Conservation (phyloP, 176 grass and related monocot species). For the Pharus latifolius region DNA sequence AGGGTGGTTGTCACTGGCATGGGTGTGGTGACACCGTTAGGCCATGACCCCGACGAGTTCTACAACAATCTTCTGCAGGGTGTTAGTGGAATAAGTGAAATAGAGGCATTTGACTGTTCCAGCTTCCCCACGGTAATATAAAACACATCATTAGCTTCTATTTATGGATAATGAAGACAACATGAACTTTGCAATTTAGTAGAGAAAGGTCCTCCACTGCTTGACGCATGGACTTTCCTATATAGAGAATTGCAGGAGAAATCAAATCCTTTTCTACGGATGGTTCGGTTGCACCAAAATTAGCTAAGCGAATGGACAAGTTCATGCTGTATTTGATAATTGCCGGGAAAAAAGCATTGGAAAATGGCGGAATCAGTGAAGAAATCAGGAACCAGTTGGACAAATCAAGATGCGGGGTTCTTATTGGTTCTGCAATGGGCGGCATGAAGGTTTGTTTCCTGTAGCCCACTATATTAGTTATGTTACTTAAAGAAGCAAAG, state of each 20-base stretch:
- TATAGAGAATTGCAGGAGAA: constrained; percentile 91
- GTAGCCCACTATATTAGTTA: background rate
- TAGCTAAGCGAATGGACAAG: constrained; percentile 92
- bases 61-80: constrained; percentile 92
- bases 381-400: constrained; percentile 75
- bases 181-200: constrained; percentile 7
- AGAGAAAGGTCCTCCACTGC: background rate
- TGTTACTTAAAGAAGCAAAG: background rate
- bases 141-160: background rate
- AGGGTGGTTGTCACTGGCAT: constrained; percentile 96
- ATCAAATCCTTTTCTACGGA: constrained; percentile 91
- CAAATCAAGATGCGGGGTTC: constrained; percentile 84
- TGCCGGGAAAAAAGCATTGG: constrained; percentile 91
- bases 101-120: constrained; percentile 87
- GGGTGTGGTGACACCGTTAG: constrained; percentile 89
- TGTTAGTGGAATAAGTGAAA: constrained; percentile 82
- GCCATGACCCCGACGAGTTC: constrained; percentile 94
- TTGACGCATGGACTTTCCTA: constrained; percentile 1
- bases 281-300: constrained; percentile 84
- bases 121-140: constrained; percentile 83
- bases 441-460: constrained; percentile 71
- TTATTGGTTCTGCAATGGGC: constrained; percentile 97
- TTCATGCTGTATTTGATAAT: constrained; percentile 94
- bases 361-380: constrained; percentile 83
- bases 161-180: background rate